These are phyloP conservation scores for Mortierella polycephala DNA, from an alignment of 371 early-diverging fungal genomes.

Conservation along the genomic window DNA sequence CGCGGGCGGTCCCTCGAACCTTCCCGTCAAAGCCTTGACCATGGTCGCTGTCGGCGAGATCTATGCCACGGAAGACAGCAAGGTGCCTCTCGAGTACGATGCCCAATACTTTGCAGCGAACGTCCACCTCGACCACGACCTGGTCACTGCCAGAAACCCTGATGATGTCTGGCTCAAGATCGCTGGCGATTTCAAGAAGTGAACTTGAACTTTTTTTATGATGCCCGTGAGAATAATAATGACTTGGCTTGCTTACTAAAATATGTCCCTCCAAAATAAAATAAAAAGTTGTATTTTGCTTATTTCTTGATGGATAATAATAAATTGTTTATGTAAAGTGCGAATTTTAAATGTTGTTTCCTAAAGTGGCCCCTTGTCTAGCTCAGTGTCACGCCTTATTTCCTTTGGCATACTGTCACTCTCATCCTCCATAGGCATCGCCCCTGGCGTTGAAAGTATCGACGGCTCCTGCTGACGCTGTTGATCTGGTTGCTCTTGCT, in stretches of 20 bases:
- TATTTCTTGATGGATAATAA: too few relatives aligned
- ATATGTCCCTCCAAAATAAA: background rate
- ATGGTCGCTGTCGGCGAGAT: slow-evolving; percentile 38
- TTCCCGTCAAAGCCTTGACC: slow-evolving; percentile 7
- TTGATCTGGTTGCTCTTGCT: too few relatives aligned
- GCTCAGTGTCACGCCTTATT: too few relatives aligned
- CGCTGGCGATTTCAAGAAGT: slow-evolving; percentile 37
- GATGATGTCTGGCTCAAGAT: slow-evolving; percentile 52
- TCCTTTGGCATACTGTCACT: too few relatives aligned
- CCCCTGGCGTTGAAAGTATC: too few relatives aligned
- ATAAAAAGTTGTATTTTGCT: background rate
- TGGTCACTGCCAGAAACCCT: slow-evolving; percentile 42
- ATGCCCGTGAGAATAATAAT: background rate
- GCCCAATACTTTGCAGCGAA: slow-evolving; percentile 35
- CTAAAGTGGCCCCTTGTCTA: too few relatives aligned
- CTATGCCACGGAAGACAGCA: slow-evolving; percentile 40
- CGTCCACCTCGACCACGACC: slow-evolving; percentile 43
- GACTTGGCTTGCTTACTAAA: background rate
- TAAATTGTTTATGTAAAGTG: background rate
- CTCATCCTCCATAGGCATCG: too few relatives aligned
- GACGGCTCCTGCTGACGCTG: too few relatives aligned
- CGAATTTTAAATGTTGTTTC: background rate
- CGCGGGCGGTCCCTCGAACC: slow-evolving; percentile 10
- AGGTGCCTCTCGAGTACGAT: slow-evolving; percentile 49
- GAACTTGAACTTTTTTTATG: background rate